A percentile compares a stretch with the other conserved stretches of the same genome.
These are phyloP conservation scores for Leccinum boreale DNA, from an alignment of 768 basidiomycete species.

Conservation along the genomic window DNA sequence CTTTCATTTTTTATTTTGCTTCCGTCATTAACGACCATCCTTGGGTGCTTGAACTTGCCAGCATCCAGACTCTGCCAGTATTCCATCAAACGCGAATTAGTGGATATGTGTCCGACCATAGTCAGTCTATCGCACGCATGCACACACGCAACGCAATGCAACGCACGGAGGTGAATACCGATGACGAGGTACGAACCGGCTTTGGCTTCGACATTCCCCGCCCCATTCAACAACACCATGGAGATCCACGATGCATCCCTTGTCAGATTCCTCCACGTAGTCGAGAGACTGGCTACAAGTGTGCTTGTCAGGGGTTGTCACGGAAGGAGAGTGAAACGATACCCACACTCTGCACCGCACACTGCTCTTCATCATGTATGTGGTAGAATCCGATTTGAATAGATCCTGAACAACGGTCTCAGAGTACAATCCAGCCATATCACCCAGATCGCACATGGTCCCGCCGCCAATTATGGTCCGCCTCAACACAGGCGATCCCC, in stretches of 20 bases:
- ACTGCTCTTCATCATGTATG: neutral
- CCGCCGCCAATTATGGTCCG: neutral
- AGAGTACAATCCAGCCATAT: neutral
- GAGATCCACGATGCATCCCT: neutral
- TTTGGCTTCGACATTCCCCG: neutral
- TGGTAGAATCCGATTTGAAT: neutral
- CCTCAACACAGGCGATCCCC: neutral
- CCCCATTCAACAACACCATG: constrained; percentile 7
- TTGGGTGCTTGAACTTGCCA: neutral
- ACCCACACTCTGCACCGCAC: constrained; percentile 2
- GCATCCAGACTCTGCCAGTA: neutral
- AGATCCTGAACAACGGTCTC: neutral
- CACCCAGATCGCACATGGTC: neutral
- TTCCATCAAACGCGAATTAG: neutral
- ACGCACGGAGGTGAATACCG: too few species aligned
- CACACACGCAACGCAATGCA: too few species aligned
- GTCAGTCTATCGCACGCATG: neutral
- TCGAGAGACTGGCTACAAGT: constrained; percentile 8
- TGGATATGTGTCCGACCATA: neutral
- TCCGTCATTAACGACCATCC: neutral
- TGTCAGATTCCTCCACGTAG: neutral
- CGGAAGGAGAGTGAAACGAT: neutral
- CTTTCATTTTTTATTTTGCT: neutral
- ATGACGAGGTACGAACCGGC: constrained; percentile 7
- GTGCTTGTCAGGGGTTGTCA: neutral